Percentiles rank a stretch among this genome's conserved stretches.
These are phyloP conservation scores for Candida smagusa DNA, from an alignment of 1,139 yeast species.

Conservation along the genomic window DNA sequence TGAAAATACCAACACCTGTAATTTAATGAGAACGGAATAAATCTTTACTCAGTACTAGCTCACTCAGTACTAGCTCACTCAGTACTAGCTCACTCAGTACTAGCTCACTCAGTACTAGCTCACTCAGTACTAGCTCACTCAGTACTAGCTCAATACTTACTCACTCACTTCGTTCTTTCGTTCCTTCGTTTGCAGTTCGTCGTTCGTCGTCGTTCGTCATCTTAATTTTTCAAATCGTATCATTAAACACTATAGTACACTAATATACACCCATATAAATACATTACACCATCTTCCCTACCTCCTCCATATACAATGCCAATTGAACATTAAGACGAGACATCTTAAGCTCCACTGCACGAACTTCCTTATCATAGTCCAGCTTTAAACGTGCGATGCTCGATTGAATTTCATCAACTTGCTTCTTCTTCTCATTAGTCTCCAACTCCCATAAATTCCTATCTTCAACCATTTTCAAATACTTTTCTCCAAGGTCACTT, in stretches of 20 bases:
- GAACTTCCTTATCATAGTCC: slow-evolving; percentile 52
- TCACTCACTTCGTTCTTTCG: too few species aligned
- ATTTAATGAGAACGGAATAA: too few species aligned
- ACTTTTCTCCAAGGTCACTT: slow-evolving; percentile 43
- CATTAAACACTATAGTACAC: slow-evolving; percentile 5
- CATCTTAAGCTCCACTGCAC: slow-evolving; percentile 52
- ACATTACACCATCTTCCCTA: slow-evolving; percentile 33
- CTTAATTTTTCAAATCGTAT: too few species aligned
- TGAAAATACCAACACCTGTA: too few species aligned
- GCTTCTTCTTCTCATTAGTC: slow-evolving; percentile 44
- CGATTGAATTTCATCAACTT: slow-evolving; percentile 47
- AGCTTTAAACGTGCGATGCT: slow-evolving; percentile 41
- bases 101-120: too few species aligned
- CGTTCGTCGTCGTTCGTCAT: too few species aligned
- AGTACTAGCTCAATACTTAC: too few species aligned
- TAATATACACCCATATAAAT: slow-evolving; percentile 6
- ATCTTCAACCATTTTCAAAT: slow-evolving; percentile 48
- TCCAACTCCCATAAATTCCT: slow-evolving; percentile 52
- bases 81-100: too few species aligned
- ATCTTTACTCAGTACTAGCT: too few species aligned
- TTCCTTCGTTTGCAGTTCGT: too few species aligned
- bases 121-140: too few species aligned
- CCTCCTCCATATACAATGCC: slow-evolving; percentile 44
- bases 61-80: too few species aligned
- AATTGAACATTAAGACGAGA: slow-evolving; percentile 54